Percentiles rank a stretch among this genome's conserved stretches.
Evolutionary conservation across 108 stramenopile species (phyloP).

Genomic region (Chaetoceros tenuissimus): DNA sequence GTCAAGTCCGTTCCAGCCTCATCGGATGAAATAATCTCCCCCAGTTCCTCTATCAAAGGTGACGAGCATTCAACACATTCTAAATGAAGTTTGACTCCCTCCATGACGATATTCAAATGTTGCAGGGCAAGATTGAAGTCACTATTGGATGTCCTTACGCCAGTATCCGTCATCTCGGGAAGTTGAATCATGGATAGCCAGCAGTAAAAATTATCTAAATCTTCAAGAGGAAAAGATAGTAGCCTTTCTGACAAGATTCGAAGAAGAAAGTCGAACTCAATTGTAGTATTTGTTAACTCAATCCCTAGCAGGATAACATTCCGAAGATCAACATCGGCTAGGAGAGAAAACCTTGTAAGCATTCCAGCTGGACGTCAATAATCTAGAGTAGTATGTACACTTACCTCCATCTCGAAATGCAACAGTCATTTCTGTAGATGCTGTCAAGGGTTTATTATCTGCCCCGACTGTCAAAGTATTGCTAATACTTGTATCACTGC

Average conservation of each 20-base stretch:
- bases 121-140: constrained; percentile 31
- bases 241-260: neutral
- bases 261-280: neutral
- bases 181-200: constrained; percentile 68
- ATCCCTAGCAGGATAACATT: constrained; percentile 21
- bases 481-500: neutral
- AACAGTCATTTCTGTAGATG: neutral
- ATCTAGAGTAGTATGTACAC: neutral
- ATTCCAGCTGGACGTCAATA: too few species aligned
- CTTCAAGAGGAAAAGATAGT: constrained; percentile 14
- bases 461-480: neutral
- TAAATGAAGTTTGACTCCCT: constrained; percentile 38
- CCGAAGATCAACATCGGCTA: too few species aligned
- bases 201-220: constrained; percentile 53
- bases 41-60: constrained; percentile 51
- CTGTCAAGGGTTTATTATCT: neutral
- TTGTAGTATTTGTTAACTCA: neutral
- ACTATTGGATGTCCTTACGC: constrained; percentile 24
- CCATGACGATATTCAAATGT: constrained; percentile 29
- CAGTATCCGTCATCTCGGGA: constrained; percentile 37
- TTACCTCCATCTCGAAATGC: neutral
- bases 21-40: constrained; percentile 27
- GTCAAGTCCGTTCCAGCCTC: constrained; percentile 44
- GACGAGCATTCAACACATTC: constrained; percentile 51
- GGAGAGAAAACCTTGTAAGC: too few species aligned